phyloP scores from a whole-genome alignment of 2,329 filamentous ascomycete genomes.

The Dactylonectria macrodidyma region DNA sequence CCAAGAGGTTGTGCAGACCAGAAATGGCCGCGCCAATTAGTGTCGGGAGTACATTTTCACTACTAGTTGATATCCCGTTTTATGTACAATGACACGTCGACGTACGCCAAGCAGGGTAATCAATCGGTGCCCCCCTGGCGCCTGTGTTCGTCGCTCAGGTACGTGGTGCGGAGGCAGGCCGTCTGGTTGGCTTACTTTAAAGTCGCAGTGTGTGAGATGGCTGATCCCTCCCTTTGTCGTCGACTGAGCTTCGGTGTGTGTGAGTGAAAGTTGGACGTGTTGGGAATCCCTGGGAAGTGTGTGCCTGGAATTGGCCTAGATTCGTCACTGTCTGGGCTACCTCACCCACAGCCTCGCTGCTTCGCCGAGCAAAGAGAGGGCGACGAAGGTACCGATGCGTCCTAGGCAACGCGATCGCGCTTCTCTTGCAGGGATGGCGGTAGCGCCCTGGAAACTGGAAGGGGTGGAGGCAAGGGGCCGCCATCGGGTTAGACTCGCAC shows the following conservation, averaged over 20 bases:
- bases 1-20: not conserved
- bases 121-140: not conserved
- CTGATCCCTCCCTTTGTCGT: not conserved
- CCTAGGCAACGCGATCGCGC: not conserved
- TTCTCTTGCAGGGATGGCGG: slow-evolving; percentile 17
- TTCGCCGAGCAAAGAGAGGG: slow-evolving; percentile 4
- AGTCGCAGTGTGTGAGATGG: slow-evolving; percentile 6
- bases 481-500: slow-evolving; percentile 6
- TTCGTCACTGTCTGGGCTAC: slow-evolving; percentile 5
- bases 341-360: not conserved
- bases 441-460: slow-evolving; percentile 4
- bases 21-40: slow-evolving; percentile 1
- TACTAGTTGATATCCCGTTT: not conserved
- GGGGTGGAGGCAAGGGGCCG: not conserved
- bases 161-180: not conserved
- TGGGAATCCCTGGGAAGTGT: slow-evolving; percentile 14
- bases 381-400: not conserved
- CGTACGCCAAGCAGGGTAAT: slow-evolving; percentile 12
- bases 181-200: not conserved
- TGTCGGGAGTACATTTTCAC: not conserved
- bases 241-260: not conserved
- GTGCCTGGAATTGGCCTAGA: slow-evolving; percentile 19
- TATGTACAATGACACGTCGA: slow-evolving; percentile 12
- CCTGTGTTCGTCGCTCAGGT: not conserved
- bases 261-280: slow-evolving; percentile 3